A percentile compares a stretch with the other conserved stretches of the same genome.
Evolutionary conservation across 768 basidiomycete genomes (phyloP).

Genomic region (Suillus subluteus): DNA sequence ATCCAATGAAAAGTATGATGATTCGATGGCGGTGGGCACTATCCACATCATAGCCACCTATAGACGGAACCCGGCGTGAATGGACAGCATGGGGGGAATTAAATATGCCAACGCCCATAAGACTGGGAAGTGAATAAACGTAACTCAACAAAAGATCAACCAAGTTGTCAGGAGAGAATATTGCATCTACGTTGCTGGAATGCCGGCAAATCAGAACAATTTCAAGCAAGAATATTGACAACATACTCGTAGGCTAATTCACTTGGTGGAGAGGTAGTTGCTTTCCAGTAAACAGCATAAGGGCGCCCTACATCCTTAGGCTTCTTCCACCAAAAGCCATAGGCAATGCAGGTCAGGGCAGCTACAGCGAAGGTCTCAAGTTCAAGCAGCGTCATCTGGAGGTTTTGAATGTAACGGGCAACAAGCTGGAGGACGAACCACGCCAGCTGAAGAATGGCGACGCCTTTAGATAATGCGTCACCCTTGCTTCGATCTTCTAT

Average conservation of each 20-base stretch:
- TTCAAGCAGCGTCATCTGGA: conserved; percentile 53
- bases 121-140: background rate
- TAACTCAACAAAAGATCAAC: background rate
- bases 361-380: conserved; percentile 45
- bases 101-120: background rate
- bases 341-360: conserved; percentile 33
- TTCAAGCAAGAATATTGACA: background rate
- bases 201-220: background rate
- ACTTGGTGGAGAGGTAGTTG: background rate
- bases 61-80: background rate
- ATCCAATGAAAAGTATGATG: background rate
- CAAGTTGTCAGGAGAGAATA: background rate
- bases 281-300: conserved; percentile 1
- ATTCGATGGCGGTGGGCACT: background rate
- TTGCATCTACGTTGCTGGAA: background rate
- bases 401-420: conserved; percentile 23
- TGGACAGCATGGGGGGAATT: background rate
- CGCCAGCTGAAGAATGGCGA: conserved; percentile 36
- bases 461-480: conserved; percentile 37
- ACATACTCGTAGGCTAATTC: background rate
- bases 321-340: conserved; percentile 44
- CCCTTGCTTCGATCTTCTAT: conserved; percentile 17
- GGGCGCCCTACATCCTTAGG: conserved; percentile 36
- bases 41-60: background rate
- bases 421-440: conserved; percentile 42